phyloP scores from a whole-genome alignment of 1,139 yeast species.

The Yamadazyma triangularis region DNA sequence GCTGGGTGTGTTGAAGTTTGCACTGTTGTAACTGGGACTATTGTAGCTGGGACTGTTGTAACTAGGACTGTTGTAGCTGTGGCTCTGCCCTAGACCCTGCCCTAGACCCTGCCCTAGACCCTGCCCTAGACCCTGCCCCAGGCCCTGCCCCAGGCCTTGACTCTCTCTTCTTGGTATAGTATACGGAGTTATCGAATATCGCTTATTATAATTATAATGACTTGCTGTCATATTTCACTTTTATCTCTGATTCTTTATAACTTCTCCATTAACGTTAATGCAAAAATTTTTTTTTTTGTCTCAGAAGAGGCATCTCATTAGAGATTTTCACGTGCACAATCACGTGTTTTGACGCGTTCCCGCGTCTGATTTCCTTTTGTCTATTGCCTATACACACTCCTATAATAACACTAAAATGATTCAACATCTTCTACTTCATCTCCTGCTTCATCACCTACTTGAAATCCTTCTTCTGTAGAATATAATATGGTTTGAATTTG shows the following conservation, averaged over 20 bases:
- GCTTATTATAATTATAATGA: constrained; percentile 29
- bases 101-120: not conserved
- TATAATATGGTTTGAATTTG: constrained; percentile 74
- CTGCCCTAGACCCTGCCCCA: too few relatives aligned
- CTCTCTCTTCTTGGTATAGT: constrained; percentile 30
- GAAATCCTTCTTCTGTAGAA: constrained; percentile 76
- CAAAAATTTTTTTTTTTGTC: too few relatives aligned
- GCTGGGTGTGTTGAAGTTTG: too few relatives aligned
- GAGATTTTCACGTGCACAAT: too few relatives aligned
- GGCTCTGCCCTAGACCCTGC: constrained; percentile 1
- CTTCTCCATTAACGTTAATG: too few relatives aligned
- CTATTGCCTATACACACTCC: too few relatives aligned
- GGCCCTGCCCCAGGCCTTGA: too few relatives aligned
- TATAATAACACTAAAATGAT: not conserved
- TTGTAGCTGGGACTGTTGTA: too few relatives aligned
- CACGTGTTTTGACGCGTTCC: too few relatives aligned
- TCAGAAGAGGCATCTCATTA: too few relatives aligned
- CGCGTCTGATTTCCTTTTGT: too few relatives aligned
- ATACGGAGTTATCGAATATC: constrained; percentile 33
- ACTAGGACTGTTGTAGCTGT: not conserved
- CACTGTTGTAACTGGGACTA: not conserved
- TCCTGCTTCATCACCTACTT: constrained; percentile 32
- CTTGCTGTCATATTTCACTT: constrained; percentile 19
- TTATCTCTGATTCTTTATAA: too few relatives aligned
- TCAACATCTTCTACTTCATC: constrained; percentile 7